A percentile compares a stretch with the other conserved stretches of the same genome.
Evolutionary conservation across 1,284 basidiomycete species (phyloP).

Genomic region (Puccinia triticina): DNA sequence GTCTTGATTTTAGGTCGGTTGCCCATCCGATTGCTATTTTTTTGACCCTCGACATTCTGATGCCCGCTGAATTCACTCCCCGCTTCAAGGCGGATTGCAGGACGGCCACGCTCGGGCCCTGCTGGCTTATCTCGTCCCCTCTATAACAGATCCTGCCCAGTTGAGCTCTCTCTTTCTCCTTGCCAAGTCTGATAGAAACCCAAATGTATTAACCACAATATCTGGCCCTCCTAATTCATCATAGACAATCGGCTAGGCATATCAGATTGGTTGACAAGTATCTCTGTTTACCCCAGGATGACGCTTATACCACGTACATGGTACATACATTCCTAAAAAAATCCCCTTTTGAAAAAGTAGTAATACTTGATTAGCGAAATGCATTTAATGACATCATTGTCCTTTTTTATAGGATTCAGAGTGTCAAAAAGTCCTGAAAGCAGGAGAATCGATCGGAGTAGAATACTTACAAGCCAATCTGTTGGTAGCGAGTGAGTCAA

Average conservation of each 20-base stretch:
- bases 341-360: background rate
- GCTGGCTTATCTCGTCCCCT: constrained; percentile 45
- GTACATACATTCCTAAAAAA: background rate
- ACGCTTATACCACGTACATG: constrained; percentile 52
- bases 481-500: constrained; percentile 37
- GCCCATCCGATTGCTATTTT: background rate
- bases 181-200: background rate
- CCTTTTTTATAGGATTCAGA: constrained; percentile 46
- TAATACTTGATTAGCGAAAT: background rate
- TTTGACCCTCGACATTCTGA: background rate
- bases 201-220: background rate
- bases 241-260: constrained; percentile 47
- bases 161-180: constrained; percentile 25
- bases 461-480: constrained; percentile 55
- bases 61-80: background rate
- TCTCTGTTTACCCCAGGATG: constrained; percentile 51
- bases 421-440: constrained; percentile 52
- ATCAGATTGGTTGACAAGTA: constrained; percentile 52
- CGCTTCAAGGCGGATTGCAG: constrained; percentile 41
- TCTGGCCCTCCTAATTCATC: background rate
- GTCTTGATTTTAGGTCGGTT: constrained; percentile 14
- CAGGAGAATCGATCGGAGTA: constrained; percentile 51
- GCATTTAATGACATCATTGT: background rate
- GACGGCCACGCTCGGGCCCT: constrained; percentile 51
- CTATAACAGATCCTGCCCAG: constrained; percentile 36